phyloP scores from a whole-genome alignment of 2,329 filamentous ascomycete species.

The Fusarium nodosum region DNA sequence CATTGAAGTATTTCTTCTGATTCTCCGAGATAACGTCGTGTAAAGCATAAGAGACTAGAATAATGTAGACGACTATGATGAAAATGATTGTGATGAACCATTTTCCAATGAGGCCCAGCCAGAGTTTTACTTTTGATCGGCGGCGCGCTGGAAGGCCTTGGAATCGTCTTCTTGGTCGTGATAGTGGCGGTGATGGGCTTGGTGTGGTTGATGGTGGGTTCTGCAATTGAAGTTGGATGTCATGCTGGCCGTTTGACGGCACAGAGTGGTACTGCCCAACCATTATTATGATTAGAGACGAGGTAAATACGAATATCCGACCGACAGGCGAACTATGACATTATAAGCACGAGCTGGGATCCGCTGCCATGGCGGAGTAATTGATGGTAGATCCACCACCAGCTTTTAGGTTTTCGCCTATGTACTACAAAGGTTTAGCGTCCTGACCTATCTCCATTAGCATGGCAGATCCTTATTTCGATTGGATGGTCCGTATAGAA shows the following conservation, averaged over 20 bases:
- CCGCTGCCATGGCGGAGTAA: background rate
- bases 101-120: conserved; percentile 15
- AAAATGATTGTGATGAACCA: conserved; percentile 28
- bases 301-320: rapidly evolving
- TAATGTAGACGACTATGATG: conserved; percentile 5
- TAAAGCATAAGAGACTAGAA: conserved; percentile 19
- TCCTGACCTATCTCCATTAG: background rate
- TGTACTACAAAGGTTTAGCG: too few species aligned
- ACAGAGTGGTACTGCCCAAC: background rate
- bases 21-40: conserved; percentile 26
- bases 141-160: conserved; percentile 14
- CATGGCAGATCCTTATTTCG: background rate
- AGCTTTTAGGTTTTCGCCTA: background rate
- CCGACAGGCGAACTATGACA: rapidly evolving
- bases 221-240: background rate
- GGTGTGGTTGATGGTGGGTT: background rate
- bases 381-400: background rate
- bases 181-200: background rate
- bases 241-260: background rate
- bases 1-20: conserved; percentile 59
- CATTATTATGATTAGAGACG: background rate
- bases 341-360: background rate
- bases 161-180: background rate
- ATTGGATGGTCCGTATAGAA: background rate
- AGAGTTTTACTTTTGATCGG: conserved; percentile 7